These are phyloP conservation scores for Ephemerocybe angulata DNA, from an alignment of 768 basidiomycete species.

Conservation along the genomic window DNA sequence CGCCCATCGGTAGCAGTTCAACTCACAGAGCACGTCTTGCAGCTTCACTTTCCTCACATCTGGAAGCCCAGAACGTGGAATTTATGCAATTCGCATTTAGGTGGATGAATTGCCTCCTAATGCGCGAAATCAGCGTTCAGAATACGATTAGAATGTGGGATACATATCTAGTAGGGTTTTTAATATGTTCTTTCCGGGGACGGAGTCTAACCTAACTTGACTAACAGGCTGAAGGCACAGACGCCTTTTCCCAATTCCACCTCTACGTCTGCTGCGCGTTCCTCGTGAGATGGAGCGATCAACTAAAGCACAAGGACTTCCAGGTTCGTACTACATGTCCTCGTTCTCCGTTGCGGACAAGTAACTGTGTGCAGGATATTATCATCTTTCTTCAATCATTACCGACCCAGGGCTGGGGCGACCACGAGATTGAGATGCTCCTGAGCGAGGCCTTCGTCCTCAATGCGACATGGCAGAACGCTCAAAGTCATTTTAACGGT, in stretches of 20 bases:
- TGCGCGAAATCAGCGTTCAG: slow-evolving; percentile 95
- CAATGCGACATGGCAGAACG: slow-evolving; percentile 90
- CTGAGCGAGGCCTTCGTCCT: slow-evolving; percentile 95
- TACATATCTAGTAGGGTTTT: slow-evolving; percentile 81
- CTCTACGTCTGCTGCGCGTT: slow-evolving; percentile 98
- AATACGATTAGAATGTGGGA: slow-evolving; percentile 99
- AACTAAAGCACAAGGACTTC: slow-evolving; percentile 95
- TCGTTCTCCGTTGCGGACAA: neutral
- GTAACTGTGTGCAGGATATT: slow-evolving; percentile 62
- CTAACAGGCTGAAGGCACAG: slow-evolving; percentile 91
- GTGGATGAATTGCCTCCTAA: slow-evolving; percentile 99
- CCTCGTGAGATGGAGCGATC: slow-evolving; percentile 91
- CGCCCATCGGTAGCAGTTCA: neutral
- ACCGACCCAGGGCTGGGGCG: slow-evolving; percentile 91
- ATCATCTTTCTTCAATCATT: slow-evolving; percentile 97
- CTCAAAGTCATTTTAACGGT: slow-evolving; percentile 78
- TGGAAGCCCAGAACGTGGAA: slow-evolving; percentile 89
- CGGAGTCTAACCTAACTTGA: neutral
- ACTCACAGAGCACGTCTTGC: slow-evolving; percentile 5
- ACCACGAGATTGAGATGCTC: slow-evolving; percentile 93
- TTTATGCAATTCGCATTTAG: slow-evolving; percentile 99
- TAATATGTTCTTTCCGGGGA: neutral
- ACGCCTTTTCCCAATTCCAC: slow-evolving; percentile 98
- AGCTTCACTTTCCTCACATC: slow-evolving; percentile 86
- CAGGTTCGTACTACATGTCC: slow-evolving; percentile 56